These are phyloP conservation scores for Lodderomyces beijingensis DNA, from an alignment of 1,139 yeast species.

Conservation along the genomic window DNA sequence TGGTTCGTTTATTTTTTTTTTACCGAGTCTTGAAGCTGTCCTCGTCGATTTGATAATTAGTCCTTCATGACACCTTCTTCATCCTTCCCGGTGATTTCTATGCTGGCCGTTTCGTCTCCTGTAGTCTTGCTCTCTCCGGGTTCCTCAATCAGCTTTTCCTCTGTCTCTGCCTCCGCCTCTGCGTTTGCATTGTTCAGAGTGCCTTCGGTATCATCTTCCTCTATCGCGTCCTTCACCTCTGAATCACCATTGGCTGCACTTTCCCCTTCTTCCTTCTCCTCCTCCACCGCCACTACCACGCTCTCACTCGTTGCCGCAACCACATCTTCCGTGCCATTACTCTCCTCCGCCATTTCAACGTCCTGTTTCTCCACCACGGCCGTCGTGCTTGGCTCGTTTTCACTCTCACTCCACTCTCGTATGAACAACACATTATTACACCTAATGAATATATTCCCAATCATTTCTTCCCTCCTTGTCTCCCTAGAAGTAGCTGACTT, in stretches of 20 bases:
- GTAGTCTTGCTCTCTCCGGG: too few relatives aligned
- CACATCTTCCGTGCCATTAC: neutral
- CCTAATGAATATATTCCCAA: conserved; percentile 84
- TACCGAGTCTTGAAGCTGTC: too few relatives aligned
- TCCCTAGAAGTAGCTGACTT: conserved; percentile 14
- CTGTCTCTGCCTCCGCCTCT: too few relatives aligned
- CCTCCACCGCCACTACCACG: conserved; percentile 1
- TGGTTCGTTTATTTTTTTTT: too few relatives aligned
- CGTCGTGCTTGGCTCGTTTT: neutral
- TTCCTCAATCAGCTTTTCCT: too few relatives aligned
- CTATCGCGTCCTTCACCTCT: neutral
- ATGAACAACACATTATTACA: conserved; percentile 76
- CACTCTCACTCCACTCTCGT: conserved; percentile 27
- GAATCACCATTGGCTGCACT: neutral
- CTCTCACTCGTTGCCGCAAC: neutral
- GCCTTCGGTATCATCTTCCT: too few relatives aligned
- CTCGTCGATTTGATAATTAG: too few relatives aligned
- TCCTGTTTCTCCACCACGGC: neutral
- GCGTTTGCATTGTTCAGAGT: too few relatives aligned
- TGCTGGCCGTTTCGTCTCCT: too few relatives aligned
- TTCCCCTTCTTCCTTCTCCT: neutral
- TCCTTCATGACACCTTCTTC: too few relatives aligned
- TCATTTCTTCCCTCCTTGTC: conserved; percentile 45
- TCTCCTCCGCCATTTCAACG: neutral
- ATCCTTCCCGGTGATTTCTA: too few relatives aligned